Base-by-base conservation (phyloP, 768 basidiomycete genomes). In the Pulveroboletus ravenelii region DNA sequence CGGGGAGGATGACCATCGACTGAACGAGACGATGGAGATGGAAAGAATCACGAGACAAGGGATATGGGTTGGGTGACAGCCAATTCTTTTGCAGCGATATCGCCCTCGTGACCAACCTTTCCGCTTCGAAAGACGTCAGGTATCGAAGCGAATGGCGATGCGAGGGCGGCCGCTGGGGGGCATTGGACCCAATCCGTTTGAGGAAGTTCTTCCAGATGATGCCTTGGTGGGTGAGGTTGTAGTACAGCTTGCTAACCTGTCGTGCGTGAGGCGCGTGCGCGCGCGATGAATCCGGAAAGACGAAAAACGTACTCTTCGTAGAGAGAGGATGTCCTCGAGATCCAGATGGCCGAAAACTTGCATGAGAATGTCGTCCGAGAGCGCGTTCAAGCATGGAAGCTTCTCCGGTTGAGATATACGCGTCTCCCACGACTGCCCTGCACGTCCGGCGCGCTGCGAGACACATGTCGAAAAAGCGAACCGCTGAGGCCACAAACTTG, bases 181-280 rank as follows among this genome's bases (percentile, higher is more conserved):
- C 66, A 9, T 79, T 81, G n/a, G 82, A 70, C 23, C 72, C 72
- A 54, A 84, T 70, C n/a, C 68, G 63, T 36, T 69, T 63, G 51
- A 87, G 68, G 52, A 84, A 79, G 15, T 78, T 77, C 62, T 82
- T 84, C 86, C 86, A 87, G 36, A 87, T 80, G 41, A 79, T 67
- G 15, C 84, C 78, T 55, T 86, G 79, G 50, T 86, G 82, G 0
- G 84, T 85, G 51, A 87, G 72, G 29, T 80, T 64, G 58, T 78
- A 85, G 57, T 81, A 81, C 4, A 74, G 61, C 56, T 74, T 81
- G 70, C 74, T 79, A 29, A 81, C 78, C 86, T 85, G 29, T 29
- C 8, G 23, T 9, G 18, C 32, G 39, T 50, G 1, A 58, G 40
- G 27, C 47, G 36, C 40, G 23, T 30, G 35, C 40, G 30, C 18